Percentiles rank a stretch among this genome's conserved stretches.
Conservation (phyloP, 768 basidiomycete species). For the Leccinum variicolor region DNA sequence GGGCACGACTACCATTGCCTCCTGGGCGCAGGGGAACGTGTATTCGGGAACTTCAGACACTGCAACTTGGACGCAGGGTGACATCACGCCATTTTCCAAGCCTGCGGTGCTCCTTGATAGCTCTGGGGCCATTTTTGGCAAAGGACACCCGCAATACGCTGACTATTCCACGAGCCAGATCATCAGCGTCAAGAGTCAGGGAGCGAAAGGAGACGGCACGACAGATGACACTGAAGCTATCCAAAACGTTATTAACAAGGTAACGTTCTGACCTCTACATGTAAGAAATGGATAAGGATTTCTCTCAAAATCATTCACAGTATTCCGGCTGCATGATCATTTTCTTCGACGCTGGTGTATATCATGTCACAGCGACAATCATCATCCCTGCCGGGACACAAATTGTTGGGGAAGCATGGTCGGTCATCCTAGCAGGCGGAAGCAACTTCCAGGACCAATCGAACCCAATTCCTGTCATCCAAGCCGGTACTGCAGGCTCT, state of each 20-base stretch:
- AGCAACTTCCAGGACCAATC: constrained; percentile 36
- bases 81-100: constrained; percentile 46
- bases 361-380: constrained; percentile 45
- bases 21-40: constrained; percentile 76
- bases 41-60: constrained; percentile 50
- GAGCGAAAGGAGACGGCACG: constrained; percentile 69
- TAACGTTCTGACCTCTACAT: constrained; percentile 10
- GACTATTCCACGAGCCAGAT: constrained; percentile 57
- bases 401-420: constrained; percentile 52
- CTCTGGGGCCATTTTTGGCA: constrained; percentile 59
- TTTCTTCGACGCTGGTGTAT: constrained; percentile 69
- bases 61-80: constrained; percentile 47
- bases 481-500: constrained; percentile 43
- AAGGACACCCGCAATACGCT: constrained; percentile 63
- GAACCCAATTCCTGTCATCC: constrained; percentile 39
- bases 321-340: constrained; percentile 73
- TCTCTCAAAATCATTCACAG: constrained; percentile 30
- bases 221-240: constrained; percentile 75
- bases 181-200: constrained; percentile 64
- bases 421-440: constrained; percentile 43
- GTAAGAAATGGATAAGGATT: neutral
- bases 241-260: constrained; percentile 54
- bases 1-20: constrained; percentile 34
- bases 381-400: constrained; percentile 45
- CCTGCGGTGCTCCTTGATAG: constrained; percentile 52